Evolutionary conservation across 2,329 filamentous ascomycete species (phyloP).

Genomic region (Colletotrichum musicola): DNA sequence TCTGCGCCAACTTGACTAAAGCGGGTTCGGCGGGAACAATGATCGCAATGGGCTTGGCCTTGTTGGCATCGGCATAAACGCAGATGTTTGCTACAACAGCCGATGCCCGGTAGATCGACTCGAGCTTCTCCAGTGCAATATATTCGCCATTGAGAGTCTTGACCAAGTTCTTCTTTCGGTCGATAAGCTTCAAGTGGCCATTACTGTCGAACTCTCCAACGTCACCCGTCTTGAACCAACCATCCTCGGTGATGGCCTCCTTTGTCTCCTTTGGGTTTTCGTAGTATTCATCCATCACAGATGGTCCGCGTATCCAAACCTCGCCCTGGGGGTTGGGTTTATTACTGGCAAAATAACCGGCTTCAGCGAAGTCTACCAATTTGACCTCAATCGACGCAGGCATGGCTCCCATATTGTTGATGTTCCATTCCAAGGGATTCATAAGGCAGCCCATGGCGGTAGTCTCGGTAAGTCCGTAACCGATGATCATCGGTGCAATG

Average conservation of each 20-base stretch:
- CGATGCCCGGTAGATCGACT: conserved; percentile 65
- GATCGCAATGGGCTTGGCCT: conserved; percentile 67
- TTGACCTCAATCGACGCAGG: conserved; percentile 83
- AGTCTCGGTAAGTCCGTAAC: conserved; percentile 90
- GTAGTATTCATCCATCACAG: conserved; percentile 80
- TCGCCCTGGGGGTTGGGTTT: conserved; percentile 84
- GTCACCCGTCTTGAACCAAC: conserved; percentile 91
- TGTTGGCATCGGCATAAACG: conserved; percentile 64
- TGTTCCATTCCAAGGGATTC: conserved; percentile 84
- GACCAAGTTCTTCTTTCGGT: conserved; percentile 91
- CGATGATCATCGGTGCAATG: conserved; percentile 89
- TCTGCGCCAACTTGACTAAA: conserved; percentile 64
- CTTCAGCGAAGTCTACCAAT: conserved; percentile 87
- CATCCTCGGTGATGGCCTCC: conserved; percentile 76
- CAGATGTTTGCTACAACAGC: conserved; percentile 68
- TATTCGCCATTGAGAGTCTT: conserved; percentile 88
- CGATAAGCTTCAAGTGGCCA: conserved; percentile 81
- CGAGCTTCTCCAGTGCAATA: conserved; percentile 82
- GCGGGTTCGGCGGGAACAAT: conserved; percentile 69
- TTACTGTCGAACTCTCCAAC: conserved; percentile 82
- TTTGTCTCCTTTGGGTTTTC: conserved; percentile 82
- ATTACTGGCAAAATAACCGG: conserved; percentile 82
- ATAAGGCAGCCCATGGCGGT: conserved; percentile 80
- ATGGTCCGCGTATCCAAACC: conserved; percentile 85
- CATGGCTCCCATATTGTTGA: conserved; percentile 77